phyloP scores from a whole-genome alignment of 2,329 filamentous ascomycete species.

The Apiospora arundinis region DNA sequence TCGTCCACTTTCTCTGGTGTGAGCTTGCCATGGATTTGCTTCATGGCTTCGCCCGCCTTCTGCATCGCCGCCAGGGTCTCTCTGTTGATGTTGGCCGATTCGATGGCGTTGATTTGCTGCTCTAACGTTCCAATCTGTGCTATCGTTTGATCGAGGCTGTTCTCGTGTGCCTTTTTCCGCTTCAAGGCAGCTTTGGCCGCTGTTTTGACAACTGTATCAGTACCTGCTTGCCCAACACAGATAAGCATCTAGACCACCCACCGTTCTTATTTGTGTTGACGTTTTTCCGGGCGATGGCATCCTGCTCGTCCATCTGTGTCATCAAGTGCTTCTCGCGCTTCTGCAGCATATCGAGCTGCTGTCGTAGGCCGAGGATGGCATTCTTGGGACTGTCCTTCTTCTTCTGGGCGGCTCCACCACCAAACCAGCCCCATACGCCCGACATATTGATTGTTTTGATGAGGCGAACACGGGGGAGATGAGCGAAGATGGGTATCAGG shows the following conservation, averaged over 20 bases:
- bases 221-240: constrained; percentile 23
- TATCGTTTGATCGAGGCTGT: constrained; percentile 87
- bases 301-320: constrained; percentile 92
- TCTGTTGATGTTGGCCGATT: constrained; percentile 98
- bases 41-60: constrained; percentile 88
- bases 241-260: constrained; percentile 53
- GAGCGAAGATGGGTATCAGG: not conserved
- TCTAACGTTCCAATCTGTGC: constrained; percentile 92
- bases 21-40: constrained; percentile 87
- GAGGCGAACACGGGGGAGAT: constrained; percentile 18
- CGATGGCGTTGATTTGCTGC: constrained; percentile 94
- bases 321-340: constrained; percentile 93
- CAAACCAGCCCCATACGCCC: constrained; percentile 88
- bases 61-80: constrained; percentile 96
- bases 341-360: constrained; percentile 95
- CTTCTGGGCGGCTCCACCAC: constrained; percentile 80
- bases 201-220: constrained; percentile 46
- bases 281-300: constrained; percentile 85
- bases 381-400: constrained; percentile 96
- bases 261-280: constrained; percentile 89
- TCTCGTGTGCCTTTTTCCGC: constrained; percentile 94
- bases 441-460: constrained; percentile 57
- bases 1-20: constrained; percentile 94
- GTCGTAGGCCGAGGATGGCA: constrained; percentile 86
- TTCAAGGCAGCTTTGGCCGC: constrained; percentile 88